Evolutionary conservation across 495 filamentous ascomycete genomes (phyloP), one percentile per base, ranked within the genome.

Genomic region (Hypomontagnella submonticulosa): DNA sequence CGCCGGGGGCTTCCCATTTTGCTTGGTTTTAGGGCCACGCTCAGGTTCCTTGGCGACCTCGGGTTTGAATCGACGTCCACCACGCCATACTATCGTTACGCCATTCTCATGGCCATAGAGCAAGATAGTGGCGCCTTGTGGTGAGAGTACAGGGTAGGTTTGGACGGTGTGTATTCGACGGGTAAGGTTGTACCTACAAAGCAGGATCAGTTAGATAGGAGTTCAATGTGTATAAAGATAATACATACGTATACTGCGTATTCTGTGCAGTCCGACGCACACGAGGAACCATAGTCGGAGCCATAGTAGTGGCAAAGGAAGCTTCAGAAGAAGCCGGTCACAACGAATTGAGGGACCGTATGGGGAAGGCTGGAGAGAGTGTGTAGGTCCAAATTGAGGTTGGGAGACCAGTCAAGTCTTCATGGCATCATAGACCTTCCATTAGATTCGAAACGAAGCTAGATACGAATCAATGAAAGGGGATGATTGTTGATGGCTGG

Each of bases 41-140:
- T 75, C 73, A 46, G 75, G 51, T 43, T 73, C 56, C 10, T 68
- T 50, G 49, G 48, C 50, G 75, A 74, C 42, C 32, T 76, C 50
- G 13, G 76, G 64, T 53, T 89, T 88, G 58, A 92, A 87, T 15
- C 82, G 77, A 23, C 79, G 83, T 16, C 93, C 93, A 57, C 92
- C 93, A 71, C 90, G 83, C 93, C 93, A 97, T 19, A 93, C 66
- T 19, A 96, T 75, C 37, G 87, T 88, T 27, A 96, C 56, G 19
- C 93, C 93, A 71, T 85, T 88, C 34, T 92, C 88, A 62, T 95
- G 88, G 53, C 89, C 92, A 72, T 95, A 94, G 27, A 96, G 71
- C 51, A 96, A 83, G 71, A 97, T 84, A 1, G 87, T 90, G 7
- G 93, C 93, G 67, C 92, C 92, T 73, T 96, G 95, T 4, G 91